Base-by-base conservation (phyloP, 768 basidiomycete species). In the Mycena polygramma region DNA sequence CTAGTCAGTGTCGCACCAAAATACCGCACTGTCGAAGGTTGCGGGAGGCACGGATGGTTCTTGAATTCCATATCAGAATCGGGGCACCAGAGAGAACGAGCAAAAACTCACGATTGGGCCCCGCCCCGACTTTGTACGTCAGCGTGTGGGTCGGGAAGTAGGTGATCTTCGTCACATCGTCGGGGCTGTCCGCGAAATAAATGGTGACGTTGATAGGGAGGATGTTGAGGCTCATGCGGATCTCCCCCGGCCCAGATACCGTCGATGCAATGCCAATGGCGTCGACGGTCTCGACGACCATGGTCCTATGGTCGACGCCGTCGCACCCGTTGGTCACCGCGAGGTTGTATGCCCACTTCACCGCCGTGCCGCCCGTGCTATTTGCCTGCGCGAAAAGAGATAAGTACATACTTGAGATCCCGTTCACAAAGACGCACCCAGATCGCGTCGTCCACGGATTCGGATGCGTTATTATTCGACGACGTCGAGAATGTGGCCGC, bases 51-150 rank as follows among this genome's bases (percentile, higher is more conserved):
- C 53, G 30, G 53, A 36, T 20, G 45, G 45, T 46, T 46, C 45
- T 46, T 19, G 2, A 19, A 14, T 20, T 46, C 15, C 30, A 30
- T 19, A 17, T 46, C 4, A 46, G 17, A 14, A 46, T 20, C 45
- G 7, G 15, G 10, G 19, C 14, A 20, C 30, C 30, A 46, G 4
- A 46, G 14, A 7, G 19, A 15, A 17, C 14, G 30, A 30, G 19
- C 15, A 46, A 46, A 7, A 46, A 46, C 45, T 46, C 45, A 46
- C 45, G 53, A 55, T 55, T 55, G 17, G 53, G 30, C 53, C 53
- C 53, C 53, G 53, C 35, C 53, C 53, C 53, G 22, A 55, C 58
- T 26, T 59, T 59, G 43, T 59, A 59, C 11, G 58, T 59, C 13
- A 59, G 58, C 14, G 58, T 24, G 26, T 46, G 26, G 10, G 24